Conservation (phyloP, 1,139 yeast species). For the Sugiyamaella xylanicola region DNA sequence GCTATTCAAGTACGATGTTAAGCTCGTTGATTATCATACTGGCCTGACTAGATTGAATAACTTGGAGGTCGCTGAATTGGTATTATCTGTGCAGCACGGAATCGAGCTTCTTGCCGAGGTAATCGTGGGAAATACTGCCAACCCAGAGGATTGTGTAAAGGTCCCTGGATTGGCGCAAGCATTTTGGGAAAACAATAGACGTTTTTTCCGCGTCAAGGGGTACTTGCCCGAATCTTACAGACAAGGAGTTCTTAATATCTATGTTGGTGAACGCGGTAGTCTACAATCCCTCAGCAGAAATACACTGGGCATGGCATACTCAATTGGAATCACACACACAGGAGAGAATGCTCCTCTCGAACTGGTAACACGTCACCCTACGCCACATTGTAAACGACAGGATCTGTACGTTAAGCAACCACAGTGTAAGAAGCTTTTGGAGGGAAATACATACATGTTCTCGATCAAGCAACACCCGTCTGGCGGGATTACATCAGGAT, state of each 20-base stretch:
- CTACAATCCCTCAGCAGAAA: slow-evolving; percentile 58
- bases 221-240: slow-evolving; percentile 66
- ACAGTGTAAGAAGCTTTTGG: slow-evolving; percentile 64
- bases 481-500: slow-evolving; percentile 52
- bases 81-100: slow-evolving; percentile 67
- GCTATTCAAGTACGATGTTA: slow-evolving; percentile 60
- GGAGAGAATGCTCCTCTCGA: slow-evolving; percentile 62
- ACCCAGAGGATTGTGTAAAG: slow-evolving; percentile 45
- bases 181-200: slow-evolving; percentile 63
- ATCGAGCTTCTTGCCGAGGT: slow-evolving; percentile 66
- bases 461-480: slow-evolving; percentile 66
- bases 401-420: slow-evolving; percentile 87
- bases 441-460: slow-evolving; percentile 64
- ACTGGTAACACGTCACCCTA: slow-evolving; percentile 74
- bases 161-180: slow-evolving; percentile 68
- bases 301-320: slow-evolving; percentile 63
- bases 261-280: slow-evolving; percentile 61
- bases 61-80: slow-evolving; percentile 77
- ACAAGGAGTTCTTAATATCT: slow-evolving; percentile 75
- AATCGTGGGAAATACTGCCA: slow-evolving; percentile 31
- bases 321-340: slow-evolving; percentile 74
- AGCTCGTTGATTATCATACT: slow-evolving; percentile 69
- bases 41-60: slow-evolving; percentile 74
- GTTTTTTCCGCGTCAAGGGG: slow-evolving; percentile 80
- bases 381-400: slow-evolving; percentile 65